A percentile compares a stretch with the other conserved stretches of the same genome.
These are phyloP conservation scores for Epithele typhae DNA, from an alignment of 768 basidiomycete genomes.

Conservation along the genomic window DNA sequence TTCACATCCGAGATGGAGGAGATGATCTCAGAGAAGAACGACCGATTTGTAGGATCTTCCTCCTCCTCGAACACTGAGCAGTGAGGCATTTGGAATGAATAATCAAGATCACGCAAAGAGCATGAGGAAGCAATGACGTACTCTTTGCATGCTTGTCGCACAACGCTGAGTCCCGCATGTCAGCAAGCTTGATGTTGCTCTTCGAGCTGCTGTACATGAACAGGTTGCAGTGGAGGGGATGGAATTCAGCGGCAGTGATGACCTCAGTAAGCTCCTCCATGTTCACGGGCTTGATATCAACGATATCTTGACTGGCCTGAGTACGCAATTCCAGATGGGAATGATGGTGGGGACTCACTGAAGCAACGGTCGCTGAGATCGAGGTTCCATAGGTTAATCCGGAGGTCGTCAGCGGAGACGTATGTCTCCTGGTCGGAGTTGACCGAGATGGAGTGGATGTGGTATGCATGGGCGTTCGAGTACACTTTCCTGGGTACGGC, in stretches of 20 bases:
- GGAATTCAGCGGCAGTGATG: constrained; percentile 99
- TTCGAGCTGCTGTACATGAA: constrained; percentile 99
- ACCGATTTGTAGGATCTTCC: constrained; percentile 94
- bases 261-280: constrained; percentile 99
- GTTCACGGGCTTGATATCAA: constrained; percentile 99
- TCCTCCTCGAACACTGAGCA: constrained; percentile 93
- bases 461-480: constrained; percentile 98
- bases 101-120: constrained; percentile 4
- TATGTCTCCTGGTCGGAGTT: constrained; percentile 99
- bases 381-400: constrained; percentile 98
- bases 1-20: constrained; percentile 99
- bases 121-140: constrained; percentile 36
- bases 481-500: constrained; percentile 99
- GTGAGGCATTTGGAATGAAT: not conserved
- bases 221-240: constrained; percentile 93
- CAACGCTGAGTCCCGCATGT: constrained; percentile 97
- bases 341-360: constrained; percentile 55
- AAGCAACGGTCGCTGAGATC: constrained; percentile 99
- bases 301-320: constrained; percentile 69
- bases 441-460: constrained; percentile 99
- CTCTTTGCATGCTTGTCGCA: constrained; percentile 97
- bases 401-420: constrained; percentile 97
- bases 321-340: not conserved
- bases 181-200: constrained; percentile 98
- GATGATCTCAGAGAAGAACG: constrained; percentile 99